Conservation (phyloP, 108 stramenopile species). For the Pseudonitzschia pungens region DNA sequence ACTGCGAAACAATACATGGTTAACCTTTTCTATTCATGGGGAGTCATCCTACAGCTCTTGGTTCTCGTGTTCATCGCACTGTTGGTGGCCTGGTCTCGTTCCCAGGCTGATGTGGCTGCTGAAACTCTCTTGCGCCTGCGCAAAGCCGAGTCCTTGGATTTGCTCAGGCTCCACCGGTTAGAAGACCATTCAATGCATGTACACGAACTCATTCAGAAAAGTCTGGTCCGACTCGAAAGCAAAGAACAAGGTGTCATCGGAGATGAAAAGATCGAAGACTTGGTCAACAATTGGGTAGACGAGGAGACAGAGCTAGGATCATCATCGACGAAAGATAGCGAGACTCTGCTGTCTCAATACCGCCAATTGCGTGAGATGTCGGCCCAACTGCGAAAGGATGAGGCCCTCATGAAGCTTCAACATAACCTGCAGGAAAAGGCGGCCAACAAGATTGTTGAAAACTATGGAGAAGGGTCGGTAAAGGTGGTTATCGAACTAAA, state of each 20-base stretch:
- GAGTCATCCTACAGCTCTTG: slow-evolving; percentile 31
- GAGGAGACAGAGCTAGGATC: not conserved
- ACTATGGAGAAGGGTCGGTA: slow-evolving; percentile 49
- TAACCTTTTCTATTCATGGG: slow-evolving; percentile 12
- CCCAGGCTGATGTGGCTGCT: slow-evolving; percentile 25
- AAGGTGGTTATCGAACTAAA: slow-evolving; percentile 37
- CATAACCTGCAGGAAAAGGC: slow-evolving; percentile 33
- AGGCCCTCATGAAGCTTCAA: slow-evolving; percentile 28
- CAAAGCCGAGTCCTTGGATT: slow-evolving; percentile 29
- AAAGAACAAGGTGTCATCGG: not conserved
- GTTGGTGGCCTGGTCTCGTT: slow-evolving; percentile 41
- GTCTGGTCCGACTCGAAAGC: not conserved
- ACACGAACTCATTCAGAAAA: slow-evolving; percentile 20
- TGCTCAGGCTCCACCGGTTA: slow-evolving; percentile 38
- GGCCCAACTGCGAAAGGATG: slow-evolving; percentile 25
- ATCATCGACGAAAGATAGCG: not conserved
- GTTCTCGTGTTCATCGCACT: slow-evolving; percentile 30
- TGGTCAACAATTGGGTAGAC: slow-evolving; percentile 8
- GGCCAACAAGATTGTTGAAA: slow-evolving; percentile 14
- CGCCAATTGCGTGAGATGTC: slow-evolving; percentile 36
- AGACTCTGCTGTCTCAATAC: slow-evolving; percentile 16
- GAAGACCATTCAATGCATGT: slow-evolving; percentile 40
- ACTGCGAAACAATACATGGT: slow-evolving; percentile 14
- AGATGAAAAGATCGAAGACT: not conserved
- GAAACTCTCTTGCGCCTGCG: slow-evolving; percentile 32